Conservation (phyloP, 2,329 filamentous ascomycete species). For the Colletotrichum sp. region DNA sequence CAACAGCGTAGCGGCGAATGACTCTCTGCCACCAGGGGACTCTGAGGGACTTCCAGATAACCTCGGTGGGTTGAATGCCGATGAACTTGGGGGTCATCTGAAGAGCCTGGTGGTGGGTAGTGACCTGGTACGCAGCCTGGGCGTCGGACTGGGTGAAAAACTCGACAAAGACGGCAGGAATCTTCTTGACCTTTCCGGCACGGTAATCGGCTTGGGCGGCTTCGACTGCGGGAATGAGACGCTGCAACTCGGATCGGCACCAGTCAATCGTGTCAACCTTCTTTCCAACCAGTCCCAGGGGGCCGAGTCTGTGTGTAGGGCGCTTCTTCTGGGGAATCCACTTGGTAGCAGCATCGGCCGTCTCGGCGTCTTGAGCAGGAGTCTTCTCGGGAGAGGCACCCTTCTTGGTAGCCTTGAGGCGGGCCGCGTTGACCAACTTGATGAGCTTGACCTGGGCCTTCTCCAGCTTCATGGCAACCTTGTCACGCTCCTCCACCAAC, state of each 20-base stretch:
- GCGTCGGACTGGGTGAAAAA: slow-evolving; percentile 84
- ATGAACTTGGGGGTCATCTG: slow-evolving; percentile 89
- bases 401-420: slow-evolving; percentile 72
- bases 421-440: slow-evolving; percentile 75
- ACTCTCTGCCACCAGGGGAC: slow-evolving; percentile 89
- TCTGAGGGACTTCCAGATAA: slow-evolving; percentile 86
- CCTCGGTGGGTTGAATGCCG: slow-evolving; percentile 79
- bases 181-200: slow-evolving; percentile 66
- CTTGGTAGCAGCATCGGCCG: slow-evolving; percentile 68
- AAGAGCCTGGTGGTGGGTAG: slow-evolving; percentile 85
- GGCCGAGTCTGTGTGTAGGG: slow-evolving; percentile 75
- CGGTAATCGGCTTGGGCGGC: slow-evolving; percentile 71
- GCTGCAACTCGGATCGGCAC: slow-evolving; percentile 76
- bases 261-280: slow-evolving; percentile 96
- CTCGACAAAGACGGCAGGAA: slow-evolving; percentile 88
- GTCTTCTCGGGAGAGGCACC: slow-evolving; percentile 46
- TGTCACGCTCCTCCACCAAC: slow-evolving; percentile 81
- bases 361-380: slow-evolving; percentile 65
- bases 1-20: slow-evolving; percentile 70
- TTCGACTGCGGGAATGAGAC: slow-evolving; percentile 73
- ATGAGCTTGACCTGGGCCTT: slow-evolving; percentile 87
- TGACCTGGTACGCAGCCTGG: slow-evolving; percentile 83
- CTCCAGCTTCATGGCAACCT: slow-evolving; percentile 82
- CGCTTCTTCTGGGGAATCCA: slow-evolving; percentile 78
- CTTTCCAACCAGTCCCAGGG: slow-evolving; percentile 65